These are phyloP conservation scores for Trichodelitschia bisporula DNA, from an alignment of 495 filamentous ascomycete genomes.

Conservation along the genomic window DNA sequence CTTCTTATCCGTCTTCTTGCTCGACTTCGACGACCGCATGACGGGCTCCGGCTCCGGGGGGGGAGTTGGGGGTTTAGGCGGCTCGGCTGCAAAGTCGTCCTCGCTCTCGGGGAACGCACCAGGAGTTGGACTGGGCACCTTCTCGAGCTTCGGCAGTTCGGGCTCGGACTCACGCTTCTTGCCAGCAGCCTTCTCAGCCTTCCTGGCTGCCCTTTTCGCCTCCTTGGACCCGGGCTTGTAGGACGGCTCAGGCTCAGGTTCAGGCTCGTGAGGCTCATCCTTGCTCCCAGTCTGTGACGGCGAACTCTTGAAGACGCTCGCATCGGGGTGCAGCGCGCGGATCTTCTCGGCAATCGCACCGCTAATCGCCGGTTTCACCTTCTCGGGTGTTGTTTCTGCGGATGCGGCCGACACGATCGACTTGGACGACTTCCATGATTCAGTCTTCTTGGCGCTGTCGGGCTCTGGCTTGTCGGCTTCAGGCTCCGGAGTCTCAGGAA, in stretches of 20 bases:
- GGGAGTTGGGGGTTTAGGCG: slow-evolving; percentile 2
- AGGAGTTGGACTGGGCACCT: slow-evolving; percentile 14
- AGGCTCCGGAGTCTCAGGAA: not conserved
- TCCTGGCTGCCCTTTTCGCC: slow-evolving; percentile 4
- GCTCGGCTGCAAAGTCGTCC: slow-evolving; percentile 12
- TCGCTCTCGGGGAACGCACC: slow-evolving; percentile 17
- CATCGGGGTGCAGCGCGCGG: too few species aligned
- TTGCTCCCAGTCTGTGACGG: not conserved
- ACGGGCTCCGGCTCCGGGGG: slow-evolving; percentile 1
- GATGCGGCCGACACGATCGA: too few species aligned
- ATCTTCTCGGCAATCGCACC: too few species aligned
- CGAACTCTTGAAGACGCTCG: too few species aligned
- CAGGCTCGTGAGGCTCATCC: slow-evolving; percentile 1
- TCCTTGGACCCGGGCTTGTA: not conserved
- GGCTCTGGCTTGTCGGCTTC: too few species aligned
- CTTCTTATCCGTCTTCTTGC: slow-evolving; percentile 1
- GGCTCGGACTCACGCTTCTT: slow-evolving; percentile 5
- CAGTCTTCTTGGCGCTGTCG: too few species aligned
- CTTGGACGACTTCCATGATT: too few species aligned
- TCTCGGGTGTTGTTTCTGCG: too few species aligned
- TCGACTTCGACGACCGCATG: not conserved
- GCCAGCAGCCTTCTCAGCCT: slow-evolving; percentile 6
- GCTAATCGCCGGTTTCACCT: too few species aligned
- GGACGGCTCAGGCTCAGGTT: slow-evolving; percentile 1
- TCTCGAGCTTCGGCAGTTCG: slow-evolving; percentile 3